Evolutionary conservation across 257 asterid genomes (phyloP).

Genomic region (Salvia splendens): DNA sequence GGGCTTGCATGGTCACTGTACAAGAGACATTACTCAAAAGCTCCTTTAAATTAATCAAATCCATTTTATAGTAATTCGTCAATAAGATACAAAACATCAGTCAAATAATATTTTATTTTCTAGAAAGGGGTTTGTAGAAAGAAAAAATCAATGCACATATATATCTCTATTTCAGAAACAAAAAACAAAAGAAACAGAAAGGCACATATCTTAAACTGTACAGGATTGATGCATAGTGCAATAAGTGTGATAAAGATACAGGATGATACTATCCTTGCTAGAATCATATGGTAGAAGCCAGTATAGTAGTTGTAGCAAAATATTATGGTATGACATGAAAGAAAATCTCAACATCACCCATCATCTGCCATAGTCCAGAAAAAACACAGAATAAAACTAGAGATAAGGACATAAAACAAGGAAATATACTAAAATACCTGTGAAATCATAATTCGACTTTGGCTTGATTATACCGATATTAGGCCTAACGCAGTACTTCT

Average conservation of each 20-base stretch:
- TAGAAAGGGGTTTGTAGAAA: background rate
- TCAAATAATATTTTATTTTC: constrained; percentile 12
- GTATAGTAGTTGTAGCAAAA: constrained; percentile 1
- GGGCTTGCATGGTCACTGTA: constrained; percentile 91
- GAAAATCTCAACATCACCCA: background rate
- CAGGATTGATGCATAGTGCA: background rate
- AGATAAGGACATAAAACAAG: constrained; percentile 1
- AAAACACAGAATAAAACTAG: background rate
- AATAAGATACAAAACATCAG: constrained; percentile 27
- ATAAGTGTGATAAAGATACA: background rate
- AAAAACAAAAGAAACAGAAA: background rate
- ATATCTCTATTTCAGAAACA: background rate
- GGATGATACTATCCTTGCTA: constrained; percentile 4
- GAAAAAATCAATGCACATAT: background rate
- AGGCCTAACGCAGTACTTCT: constrained; percentile 86
- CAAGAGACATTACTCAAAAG: constrained; percentile 32
- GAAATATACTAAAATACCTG: constrained; percentile 49
- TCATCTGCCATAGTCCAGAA: constrained; percentile 3
- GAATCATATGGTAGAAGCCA: constrained; percentile 4
- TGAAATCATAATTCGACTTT: constrained; percentile 64
- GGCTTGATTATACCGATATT: constrained; percentile 86
- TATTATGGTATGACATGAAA: constrained; percentile 15
- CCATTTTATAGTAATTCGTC: background rate
- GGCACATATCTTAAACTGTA: background rate
- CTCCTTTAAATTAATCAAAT: constrained; percentile 16